Conservation (phyloP, 495 filamentous ascomycete genomes). For the Tuber aestivum region DNA sequence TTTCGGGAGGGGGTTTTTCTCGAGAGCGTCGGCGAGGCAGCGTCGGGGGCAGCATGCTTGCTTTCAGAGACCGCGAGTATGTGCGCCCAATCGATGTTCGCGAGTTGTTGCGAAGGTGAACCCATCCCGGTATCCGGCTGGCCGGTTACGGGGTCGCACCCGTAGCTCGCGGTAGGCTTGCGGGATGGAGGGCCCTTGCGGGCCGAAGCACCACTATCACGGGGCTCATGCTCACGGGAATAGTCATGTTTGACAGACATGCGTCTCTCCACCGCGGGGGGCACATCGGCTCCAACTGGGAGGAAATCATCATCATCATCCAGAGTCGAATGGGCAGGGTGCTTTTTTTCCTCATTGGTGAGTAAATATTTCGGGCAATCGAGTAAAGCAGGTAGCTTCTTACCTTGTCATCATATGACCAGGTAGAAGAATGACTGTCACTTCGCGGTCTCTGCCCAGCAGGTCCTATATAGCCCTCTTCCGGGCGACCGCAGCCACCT, state of each 20-base stretch:
- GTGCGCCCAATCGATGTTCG: constrained; percentile 29
- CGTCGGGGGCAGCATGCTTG: constrained; percentile 5
- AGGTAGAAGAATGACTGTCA: constrained; percentile 31
- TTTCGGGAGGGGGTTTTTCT: constrained; percentile 49
- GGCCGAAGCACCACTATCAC: constrained; percentile 14
- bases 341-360: constrained; percentile 18
- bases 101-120: constrained; percentile 8
- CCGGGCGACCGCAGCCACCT: background rate
- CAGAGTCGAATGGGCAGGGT: constrained; percentile 33
- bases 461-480: constrained; percentile 9
- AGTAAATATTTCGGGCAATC: background rate
- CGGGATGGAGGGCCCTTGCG: constrained; percentile 44
- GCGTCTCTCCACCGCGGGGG: constrained; percentile 34
- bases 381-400: constrained; percentile 7
- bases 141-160: constrained; percentile 42
- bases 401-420: constrained; percentile 36
- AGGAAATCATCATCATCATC: constrained; percentile 32
- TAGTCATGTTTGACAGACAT: constrained; percentile 38
- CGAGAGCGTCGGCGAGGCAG: constrained; percentile 20
- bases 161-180: constrained; percentile 46
- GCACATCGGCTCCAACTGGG: constrained; percentile 33
- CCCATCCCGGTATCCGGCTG: constrained; percentile 25
- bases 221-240: constrained; percentile 19
- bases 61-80: constrained; percentile 32
- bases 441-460: constrained; percentile 25